Evolutionary conservation across 2,329 filamentous ascomycete species (phyloP).

Genomic region (Elsinoe ampelina): DNA sequence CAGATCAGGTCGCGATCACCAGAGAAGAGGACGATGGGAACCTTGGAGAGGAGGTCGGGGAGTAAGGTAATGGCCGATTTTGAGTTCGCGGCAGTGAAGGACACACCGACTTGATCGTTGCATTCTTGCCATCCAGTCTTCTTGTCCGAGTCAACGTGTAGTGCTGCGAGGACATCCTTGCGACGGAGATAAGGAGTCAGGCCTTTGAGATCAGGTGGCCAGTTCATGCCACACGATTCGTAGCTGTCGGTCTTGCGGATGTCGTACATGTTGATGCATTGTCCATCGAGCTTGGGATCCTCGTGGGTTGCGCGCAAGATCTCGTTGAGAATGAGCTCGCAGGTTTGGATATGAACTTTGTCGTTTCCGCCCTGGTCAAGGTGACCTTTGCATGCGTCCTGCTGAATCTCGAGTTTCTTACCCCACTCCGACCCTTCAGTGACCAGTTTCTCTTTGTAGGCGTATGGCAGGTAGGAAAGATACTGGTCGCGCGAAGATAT

Average conservation of each 20-base stretch:
- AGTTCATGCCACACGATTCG: conserved; percentile 91
- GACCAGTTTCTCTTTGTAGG: conserved; percentile 67
- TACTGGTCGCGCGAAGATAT: conserved; percentile 88
- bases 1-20: conserved; percentile 92
- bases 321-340: conserved; percentile 66
- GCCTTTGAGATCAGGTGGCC: conserved; percentile 75
- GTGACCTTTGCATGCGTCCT: conserved; percentile 56
- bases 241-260: conserved; percentile 71
- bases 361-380: conserved; percentile 50
- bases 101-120: conserved; percentile 62
- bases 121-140: conserved; percentile 88
- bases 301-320: conserved; percentile 57
- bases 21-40: conserved; percentile 81
- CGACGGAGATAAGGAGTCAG: conserved; percentile 80
- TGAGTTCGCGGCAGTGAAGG: conserved; percentile 63
- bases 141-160: conserved; percentile 76
- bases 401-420: conserved; percentile 57
- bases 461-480: conserved; percentile 71
- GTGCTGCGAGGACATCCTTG: conserved; percentile 64
- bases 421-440: conserved; percentile 55
- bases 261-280: conserved; percentile 96
- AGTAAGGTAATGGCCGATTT: conserved; percentile 64
- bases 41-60: conserved; percentile 64
- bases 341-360: conserved; percentile 58
- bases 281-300: conserved; percentile 33